Conservation (phyloP, 1,284 basidiomycete genomes). For the Kwoniella shivajii region DNA sequence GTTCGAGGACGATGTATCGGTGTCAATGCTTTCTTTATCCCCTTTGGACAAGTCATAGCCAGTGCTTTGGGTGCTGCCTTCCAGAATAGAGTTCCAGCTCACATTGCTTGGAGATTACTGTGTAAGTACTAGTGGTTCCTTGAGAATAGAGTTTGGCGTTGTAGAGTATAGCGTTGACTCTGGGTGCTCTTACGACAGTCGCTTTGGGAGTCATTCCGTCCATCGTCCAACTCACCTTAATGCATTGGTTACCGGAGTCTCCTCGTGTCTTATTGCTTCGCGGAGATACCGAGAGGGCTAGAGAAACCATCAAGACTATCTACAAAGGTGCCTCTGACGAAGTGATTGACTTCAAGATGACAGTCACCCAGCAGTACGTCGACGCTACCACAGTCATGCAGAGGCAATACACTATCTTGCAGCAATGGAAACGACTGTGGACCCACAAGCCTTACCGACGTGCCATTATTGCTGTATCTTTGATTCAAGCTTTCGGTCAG, state of each 20-base stretch:
- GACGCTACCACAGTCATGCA: constrained; percentile 22
- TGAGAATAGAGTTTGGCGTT: no score
- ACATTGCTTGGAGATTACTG: constrained; percentile 23
- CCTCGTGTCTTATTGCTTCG: constrained; percentile 44
- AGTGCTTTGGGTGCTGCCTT: constrained; percentile 40
- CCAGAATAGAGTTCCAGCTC: constrained; percentile 16
- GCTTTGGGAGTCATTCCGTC: constrained; percentile 44
- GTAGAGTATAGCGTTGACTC: no score
- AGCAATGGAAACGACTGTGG: constrained; percentile 20
- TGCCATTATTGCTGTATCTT: constrained; percentile 25
- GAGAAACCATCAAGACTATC: constrained; percentile 27
- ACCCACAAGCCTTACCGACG: constrained; percentile 29
- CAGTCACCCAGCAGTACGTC: constrained; percentile 37
- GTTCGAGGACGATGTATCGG: constrained; percentile 41
- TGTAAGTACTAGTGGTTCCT: constrained; percentile 9
- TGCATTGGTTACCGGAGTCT: constrained; percentile 51
- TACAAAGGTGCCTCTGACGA: constrained; percentile 37
- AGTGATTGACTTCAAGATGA: constrained; percentile 44
- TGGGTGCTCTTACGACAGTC: no score
- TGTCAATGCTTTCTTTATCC: constrained; percentile 41
- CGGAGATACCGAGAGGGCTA: constrained; percentile 31
- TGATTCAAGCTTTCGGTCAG: constrained; percentile 30
- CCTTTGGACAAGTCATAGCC: constrained; percentile 48
- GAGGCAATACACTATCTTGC: constrained; percentile 11
- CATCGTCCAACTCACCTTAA: constrained; percentile 38